Conservation (phyloP, 257 asterid genomes). For the Nicotiana sylvestris region DNA sequence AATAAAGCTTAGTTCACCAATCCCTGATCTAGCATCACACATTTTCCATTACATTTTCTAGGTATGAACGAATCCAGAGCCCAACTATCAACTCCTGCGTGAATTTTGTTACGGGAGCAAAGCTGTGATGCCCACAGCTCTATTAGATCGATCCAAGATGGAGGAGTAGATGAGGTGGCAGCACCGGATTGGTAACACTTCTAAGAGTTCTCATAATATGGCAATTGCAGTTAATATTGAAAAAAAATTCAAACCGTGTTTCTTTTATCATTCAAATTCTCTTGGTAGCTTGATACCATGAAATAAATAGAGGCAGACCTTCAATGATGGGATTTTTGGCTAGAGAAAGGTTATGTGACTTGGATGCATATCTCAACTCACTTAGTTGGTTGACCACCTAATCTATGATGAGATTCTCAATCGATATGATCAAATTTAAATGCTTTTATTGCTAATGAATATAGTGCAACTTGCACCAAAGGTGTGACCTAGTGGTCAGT, state of each 20-base stretch:
- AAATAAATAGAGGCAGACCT: neutral
- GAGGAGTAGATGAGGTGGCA: neutral
- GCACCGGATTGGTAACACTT: neutral
- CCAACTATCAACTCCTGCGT: neutral
- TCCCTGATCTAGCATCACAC: neutral
- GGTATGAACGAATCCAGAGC: neutral
- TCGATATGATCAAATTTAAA: neutral
- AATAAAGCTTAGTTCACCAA: neutral
- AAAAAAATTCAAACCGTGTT: neutral
- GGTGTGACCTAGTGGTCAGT: too few relatives aligned
- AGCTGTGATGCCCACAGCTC: neutral
- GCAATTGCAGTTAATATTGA: neutral
- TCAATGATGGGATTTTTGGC: neutral
- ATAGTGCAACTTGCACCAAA: too few relatives aligned
- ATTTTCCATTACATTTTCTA: neutral
- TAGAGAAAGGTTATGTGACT: neutral
- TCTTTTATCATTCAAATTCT: neutral
- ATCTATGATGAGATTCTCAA: neutral
- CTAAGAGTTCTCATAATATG: neutral
- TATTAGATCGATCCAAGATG: neutral
- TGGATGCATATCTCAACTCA: slow-evolving; percentile 1
- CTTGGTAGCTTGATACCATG: neutral
- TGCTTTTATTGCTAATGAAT: neutral
- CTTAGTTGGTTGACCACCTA: neutral
- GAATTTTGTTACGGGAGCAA: neutral